Conservation (phyloP, 495 filamentous ascomycete species). For the Annulohypoxylon nitens region DNA sequence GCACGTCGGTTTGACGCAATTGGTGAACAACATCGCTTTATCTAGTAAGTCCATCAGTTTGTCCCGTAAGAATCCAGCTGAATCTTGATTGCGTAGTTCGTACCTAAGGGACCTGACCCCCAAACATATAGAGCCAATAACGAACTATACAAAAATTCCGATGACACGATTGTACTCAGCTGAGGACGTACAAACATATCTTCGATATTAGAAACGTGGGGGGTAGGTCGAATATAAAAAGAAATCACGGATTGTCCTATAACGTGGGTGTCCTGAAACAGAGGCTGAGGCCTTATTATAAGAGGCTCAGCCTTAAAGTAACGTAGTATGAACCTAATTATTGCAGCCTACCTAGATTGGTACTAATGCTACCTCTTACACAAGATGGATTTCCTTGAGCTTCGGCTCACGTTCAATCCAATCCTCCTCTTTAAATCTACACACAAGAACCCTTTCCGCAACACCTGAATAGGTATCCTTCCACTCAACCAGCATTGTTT, state of each 20-base stretch:
- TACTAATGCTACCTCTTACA: too few species aligned
- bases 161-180: background rate
- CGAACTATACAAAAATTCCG: background rate
- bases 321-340: background rate
- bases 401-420: too few species aligned
- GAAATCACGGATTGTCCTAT: background rate
- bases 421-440: too few species aligned
- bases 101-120: too few species aligned
- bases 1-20: background rate
- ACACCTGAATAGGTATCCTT: too few species aligned
- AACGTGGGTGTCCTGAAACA: background rate
- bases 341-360: too few species aligned
- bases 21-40: background rate
- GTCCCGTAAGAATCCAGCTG: background rate
- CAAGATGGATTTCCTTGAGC: too few species aligned
- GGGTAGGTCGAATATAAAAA: background rate
- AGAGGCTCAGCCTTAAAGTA: background rate
- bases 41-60: background rate
- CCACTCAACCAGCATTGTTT: too few species aligned
- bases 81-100: background rate
- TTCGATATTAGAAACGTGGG: background rate
- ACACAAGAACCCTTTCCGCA: too few species aligned
- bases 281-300: conserved; percentile 1
- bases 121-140: background rate
- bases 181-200: background rate